phyloP scores from a whole-genome alignment of 164 flowering plant species.

The Kingdonia uniflora region DNA sequence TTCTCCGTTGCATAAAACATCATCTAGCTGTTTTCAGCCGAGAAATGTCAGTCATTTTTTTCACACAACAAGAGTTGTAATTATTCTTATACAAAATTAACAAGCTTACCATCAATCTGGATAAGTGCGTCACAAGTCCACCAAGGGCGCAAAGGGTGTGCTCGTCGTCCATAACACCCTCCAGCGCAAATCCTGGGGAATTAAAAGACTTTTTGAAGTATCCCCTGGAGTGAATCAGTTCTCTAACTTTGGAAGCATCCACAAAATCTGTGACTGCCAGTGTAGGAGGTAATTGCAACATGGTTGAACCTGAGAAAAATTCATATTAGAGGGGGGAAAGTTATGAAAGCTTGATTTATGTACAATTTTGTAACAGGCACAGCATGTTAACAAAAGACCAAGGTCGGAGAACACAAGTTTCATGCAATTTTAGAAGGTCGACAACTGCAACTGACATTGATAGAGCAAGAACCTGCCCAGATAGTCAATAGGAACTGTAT shows the following conservation, averaged over 20 bases:
- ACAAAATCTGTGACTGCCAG: slow-evolving; percentile 37
- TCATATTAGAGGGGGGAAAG: too few relatives aligned
- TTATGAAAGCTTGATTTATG: too few relatives aligned
- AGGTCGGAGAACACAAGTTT: too few relatives aligned
- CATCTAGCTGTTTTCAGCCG: slow-evolving; percentile 45
- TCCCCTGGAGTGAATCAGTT: slow-evolving; percentile 44
- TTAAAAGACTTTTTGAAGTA: slow-evolving; percentile 57
- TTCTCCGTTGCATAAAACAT: slow-evolving; percentile 68
- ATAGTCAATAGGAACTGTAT: too few relatives aligned
- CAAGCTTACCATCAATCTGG: slow-evolving; percentile 65
- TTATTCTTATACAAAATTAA: not conserved
- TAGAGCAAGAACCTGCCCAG: too few relatives aligned
- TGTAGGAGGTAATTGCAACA: slow-evolving; percentile 40
- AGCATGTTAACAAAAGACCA: too few relatives aligned
- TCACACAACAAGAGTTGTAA: not conserved
- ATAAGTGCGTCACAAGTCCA: slow-evolving; percentile 61
- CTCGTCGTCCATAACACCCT: slow-evolving; percentile 37
- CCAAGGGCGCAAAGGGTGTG: slow-evolving; percentile 65
- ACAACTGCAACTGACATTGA: too few relatives aligned
- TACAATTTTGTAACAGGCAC: too few relatives aligned
- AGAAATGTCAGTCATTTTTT: not conserved
- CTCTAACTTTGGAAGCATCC: slow-evolving; percentile 55
- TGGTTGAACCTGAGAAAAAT: slow-evolving; percentile 40
- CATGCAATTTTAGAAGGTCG: too few relatives aligned
- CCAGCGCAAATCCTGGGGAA: slow-evolving; percentile 32